These are phyloP conservation scores for Fusarium transvaalense DNA, from an alignment of 2,329 filamentous ascomycete genomes.

Conservation along the genomic window DNA sequence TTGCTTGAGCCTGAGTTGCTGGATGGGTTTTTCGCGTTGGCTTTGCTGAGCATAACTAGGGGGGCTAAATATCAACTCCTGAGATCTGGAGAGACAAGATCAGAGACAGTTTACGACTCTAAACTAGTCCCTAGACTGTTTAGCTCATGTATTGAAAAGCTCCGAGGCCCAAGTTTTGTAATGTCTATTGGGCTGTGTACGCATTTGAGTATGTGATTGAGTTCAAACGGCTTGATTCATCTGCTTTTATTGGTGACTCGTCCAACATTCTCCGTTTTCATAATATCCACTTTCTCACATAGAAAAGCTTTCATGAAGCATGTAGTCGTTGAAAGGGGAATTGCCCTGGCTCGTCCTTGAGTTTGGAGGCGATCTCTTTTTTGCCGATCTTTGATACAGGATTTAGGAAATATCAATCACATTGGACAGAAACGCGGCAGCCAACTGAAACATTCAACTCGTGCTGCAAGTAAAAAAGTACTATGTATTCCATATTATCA, in stretches of 20 bases:
- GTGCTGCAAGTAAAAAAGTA: slow-evolving; percentile 7
- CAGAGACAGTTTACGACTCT: not conserved
- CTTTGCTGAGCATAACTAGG: not conserved
- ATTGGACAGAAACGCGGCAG: not conserved
- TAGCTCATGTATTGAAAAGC: not conserved
- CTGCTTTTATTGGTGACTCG: not conserved
- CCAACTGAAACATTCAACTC: slow-evolving; percentile 8
- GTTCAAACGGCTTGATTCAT: not conserved
- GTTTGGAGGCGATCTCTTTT: not conserved
- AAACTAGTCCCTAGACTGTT: not conserved
- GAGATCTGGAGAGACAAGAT: not conserved
- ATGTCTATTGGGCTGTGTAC: not conserved
- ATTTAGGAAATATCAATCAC: not conserved
- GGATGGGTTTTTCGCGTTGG: not conserved
- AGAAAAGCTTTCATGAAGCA: not conserved
- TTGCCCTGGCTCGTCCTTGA: not conserved
- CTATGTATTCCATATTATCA: slow-evolving; percentile 23
- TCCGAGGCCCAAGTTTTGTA: not conserved
- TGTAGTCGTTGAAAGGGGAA: not conserved
- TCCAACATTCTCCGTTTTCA: not conserved
- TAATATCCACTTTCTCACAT: not conserved
- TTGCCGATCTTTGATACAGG: not conserved
- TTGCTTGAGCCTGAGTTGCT: not conserved
- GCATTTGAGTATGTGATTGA: not conserved
- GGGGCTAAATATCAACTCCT: not conserved